These are phyloP conservation scores for Dittrichia graveolens DNA, from an alignment of 129 eudicot genomes.

Conservation along the genomic window DNA sequence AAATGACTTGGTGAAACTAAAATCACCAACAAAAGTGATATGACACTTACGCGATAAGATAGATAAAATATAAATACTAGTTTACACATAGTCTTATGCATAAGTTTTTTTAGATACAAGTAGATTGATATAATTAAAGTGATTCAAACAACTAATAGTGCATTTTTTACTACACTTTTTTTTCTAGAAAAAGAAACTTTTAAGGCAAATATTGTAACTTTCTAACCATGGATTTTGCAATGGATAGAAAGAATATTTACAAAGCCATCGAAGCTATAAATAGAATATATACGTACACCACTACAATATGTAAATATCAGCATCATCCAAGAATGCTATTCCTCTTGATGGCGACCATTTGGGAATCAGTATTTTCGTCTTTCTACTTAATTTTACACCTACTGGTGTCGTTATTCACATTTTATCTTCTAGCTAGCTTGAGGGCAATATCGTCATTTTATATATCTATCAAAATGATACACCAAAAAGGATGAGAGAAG, in stretches of 20 bases:
- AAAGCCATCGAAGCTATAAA: conserved; percentile 16
- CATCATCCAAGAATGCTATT: conserved; percentile 35
- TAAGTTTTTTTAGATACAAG: no score
- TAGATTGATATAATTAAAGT: no score
- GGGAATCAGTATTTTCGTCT: conserved; percentile 20
- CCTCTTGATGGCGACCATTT: conserved; percentile 28
- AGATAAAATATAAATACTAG: no score
- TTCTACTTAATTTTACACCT: conserved; percentile 7
- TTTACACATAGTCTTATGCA: no score
- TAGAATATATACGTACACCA: conserved; percentile 12
- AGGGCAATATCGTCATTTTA: conserved; percentile 16
- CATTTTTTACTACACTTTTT: no score
- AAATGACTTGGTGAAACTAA: no score
- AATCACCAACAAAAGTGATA: no score
- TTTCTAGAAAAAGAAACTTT: no score
- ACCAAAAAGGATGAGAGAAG: conserved; percentile 4
- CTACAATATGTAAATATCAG: conserved; percentile 23
- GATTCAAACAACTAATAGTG: no score
- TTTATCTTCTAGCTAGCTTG: conserved; percentile 8
- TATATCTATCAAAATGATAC: not conserved
- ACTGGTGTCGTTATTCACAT: not conserved
- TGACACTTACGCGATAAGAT: no score
- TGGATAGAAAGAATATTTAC: conserved; percentile 22
- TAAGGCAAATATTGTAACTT: not conserved
- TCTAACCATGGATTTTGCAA: not conserved